Evolutionary conservation across 768 basidiomycete genomes (phyloP).

Genomic region (Tubosaeta brunneosetosa): DNA sequence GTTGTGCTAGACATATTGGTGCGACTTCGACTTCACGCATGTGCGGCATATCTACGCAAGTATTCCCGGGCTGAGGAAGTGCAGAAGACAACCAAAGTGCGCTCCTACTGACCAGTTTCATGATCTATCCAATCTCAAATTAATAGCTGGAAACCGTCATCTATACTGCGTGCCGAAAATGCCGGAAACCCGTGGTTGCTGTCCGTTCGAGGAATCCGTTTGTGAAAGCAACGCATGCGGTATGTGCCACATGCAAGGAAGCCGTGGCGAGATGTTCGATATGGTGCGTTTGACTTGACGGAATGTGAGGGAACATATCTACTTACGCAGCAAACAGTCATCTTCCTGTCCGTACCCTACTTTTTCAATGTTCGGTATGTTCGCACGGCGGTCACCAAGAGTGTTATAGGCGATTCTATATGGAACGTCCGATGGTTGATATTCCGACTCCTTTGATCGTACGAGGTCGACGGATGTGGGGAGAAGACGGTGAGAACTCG

Average conservation of each 20-base stretch:
- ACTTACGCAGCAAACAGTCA: constrained; percentile 36
- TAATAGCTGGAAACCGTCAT: constrained; percentile 65
- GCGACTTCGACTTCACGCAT: constrained; percentile 56
- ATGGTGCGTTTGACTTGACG: constrained; percentile 47
- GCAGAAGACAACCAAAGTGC: constrained; percentile 49
- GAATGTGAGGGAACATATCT: neutral
- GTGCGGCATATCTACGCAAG: constrained; percentile 75
- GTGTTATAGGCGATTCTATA: constrained; percentile 70
- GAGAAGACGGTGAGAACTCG: constrained; percentile 15
- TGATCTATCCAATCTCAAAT: neutral
- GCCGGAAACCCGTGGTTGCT: constrained; percentile 54
- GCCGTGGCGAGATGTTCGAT: constrained; percentile 58
- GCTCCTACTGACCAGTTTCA: neutral
- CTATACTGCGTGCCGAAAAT: constrained; percentile 64
- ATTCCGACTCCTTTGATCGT: constrained; percentile 21
- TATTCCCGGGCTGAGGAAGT: constrained; percentile 49
- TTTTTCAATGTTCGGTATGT: constrained; percentile 75
- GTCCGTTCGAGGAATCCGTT: constrained; percentile 30
- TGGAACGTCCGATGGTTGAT: constrained; percentile 51
- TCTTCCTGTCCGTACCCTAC: constrained; percentile 64
- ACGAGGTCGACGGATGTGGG: constrained; percentile 23
- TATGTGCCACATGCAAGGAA: constrained; percentile 53
- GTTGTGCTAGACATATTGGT: constrained; percentile 51
- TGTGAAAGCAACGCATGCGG: constrained; percentile 44
- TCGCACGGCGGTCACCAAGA: constrained; percentile 77